These are phyloP conservation scores for Penicillium alfredii DNA, from an alignment of 495 filamentous ascomycete genomes.

Conservation along the genomic window DNA sequence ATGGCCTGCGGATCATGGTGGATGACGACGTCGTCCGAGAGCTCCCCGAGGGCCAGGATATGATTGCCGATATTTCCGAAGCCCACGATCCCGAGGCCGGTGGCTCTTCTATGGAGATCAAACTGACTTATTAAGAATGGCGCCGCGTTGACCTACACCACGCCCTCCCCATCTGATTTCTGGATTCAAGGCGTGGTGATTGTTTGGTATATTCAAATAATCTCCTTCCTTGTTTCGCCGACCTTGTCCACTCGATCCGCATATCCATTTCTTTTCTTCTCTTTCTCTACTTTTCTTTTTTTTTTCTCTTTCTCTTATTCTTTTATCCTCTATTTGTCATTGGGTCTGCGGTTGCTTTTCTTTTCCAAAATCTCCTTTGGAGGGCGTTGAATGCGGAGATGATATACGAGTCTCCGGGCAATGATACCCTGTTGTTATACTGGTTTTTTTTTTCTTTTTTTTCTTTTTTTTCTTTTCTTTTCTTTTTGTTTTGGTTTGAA, in stretches of 20 bases:
- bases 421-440: conserved; percentile 40
- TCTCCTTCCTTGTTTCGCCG: not conserved
- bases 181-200: too few relatives aligned
- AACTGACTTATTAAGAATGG: conserved; percentile 32
- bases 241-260: not conserved
- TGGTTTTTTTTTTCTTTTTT: conserved; percentile 16
- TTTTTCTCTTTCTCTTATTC: conserved; percentile 11
- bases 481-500: conserved; percentile 10
- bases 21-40: conserved; percentile 89
- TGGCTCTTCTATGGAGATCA: conserved; percentile 31
- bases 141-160: not conserved
- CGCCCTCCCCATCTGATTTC: too few relatives aligned
- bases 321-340: conserved; percentile 15
- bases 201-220: too few relatives aligned
- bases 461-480: conserved; percentile 10
- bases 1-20: conserved; percentile 74
- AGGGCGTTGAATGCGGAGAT: conserved; percentile 41
- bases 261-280: not conserved
- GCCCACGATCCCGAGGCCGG: conserved; percentile 10
- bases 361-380: conserved; percentile 6
- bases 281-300: conserved; percentile 3
- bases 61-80: conserved; percentile 60
- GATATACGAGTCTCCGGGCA: conserved; percentile 46
- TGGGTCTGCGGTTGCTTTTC: conserved; percentile 15
- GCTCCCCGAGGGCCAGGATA: conserved; percentile 85